These are phyloP conservation scores for Macrolepiota fuliginosa DNA, from an alignment of 768 basidiomycete species.

Conservation along the genomic window DNA sequence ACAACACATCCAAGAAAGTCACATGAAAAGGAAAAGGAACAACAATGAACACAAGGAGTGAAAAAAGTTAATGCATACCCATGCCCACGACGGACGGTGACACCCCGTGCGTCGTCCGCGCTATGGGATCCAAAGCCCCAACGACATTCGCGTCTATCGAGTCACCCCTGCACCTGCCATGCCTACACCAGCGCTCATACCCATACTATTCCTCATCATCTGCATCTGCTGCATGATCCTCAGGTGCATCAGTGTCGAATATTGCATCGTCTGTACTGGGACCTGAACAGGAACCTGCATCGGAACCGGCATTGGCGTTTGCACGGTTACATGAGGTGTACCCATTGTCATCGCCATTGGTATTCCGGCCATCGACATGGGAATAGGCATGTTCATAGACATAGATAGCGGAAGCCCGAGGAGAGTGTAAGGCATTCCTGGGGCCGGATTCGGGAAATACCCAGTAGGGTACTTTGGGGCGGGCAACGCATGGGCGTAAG, in stretches of 20 bases:
- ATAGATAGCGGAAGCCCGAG: background rate
- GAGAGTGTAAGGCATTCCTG: constrained; percentile 1
- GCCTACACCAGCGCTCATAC: background rate
- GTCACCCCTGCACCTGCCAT: background rate
- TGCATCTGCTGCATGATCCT: constrained; percentile 14
- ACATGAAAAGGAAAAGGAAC: background rate
- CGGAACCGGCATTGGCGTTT: background rate
- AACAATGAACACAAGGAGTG: background rate
- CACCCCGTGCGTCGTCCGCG: too few species aligned
- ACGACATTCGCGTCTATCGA: background rate
- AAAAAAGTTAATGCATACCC: background rate
- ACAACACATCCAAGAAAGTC: background rate
- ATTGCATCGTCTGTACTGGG: constrained; percentile 8
- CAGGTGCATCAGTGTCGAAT: constrained; percentile 12
- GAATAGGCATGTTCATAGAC: background rate
- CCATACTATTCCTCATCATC: constrained; percentile 13
- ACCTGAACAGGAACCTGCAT: constrained; percentile 1
- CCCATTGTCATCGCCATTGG: constrained; percentile 1
- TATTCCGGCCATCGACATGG: background rate
- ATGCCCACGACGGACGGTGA: too few species aligned
- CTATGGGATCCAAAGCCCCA: background rate
- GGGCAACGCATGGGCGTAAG: background rate
- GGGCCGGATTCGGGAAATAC: background rate
- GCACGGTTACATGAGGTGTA: background rate
- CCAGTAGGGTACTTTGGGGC: background rate